Evolutionary conservation across 176 grass and related monocot genomes (phyloP).

Genomic region (Carex scoparia): DNA sequence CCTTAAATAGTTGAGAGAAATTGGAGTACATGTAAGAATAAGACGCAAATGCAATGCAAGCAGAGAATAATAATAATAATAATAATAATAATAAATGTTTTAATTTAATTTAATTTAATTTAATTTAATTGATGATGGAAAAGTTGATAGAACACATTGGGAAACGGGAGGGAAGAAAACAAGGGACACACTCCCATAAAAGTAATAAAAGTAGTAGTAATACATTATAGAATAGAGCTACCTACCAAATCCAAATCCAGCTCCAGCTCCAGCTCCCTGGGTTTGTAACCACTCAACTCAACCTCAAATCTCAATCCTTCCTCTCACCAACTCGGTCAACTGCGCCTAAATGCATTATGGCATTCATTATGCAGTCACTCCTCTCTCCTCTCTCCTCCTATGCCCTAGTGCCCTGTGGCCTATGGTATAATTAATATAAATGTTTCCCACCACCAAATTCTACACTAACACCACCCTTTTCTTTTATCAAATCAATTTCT

Average conservation of each 20-base stretch:
- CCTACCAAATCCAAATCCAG: conserved; percentile 47
- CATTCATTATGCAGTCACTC: too few species aligned
- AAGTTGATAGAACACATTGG: conserved; percentile 4
- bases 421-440: too few species aligned
- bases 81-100: not conserved
- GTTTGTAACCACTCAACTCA: conserved; percentile 39
- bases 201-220: not conserved
- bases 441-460: too few species aligned
- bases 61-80: not conserved
- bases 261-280: conserved; percentile 5
- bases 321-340: conserved; percentile 63
- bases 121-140: not conserved
- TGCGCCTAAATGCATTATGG: conserved; percentile 5
- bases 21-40: conserved; percentile 6
- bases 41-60: not conserved
- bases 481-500: too few species aligned
- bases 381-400: too few species aligned
- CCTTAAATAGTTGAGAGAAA: not conserved
- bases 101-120: not conserved
- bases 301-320: not conserved
- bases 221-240: not conserved
- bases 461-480: too few species aligned
- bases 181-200: conserved; percentile 37
- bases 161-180: conserved; percentile 25
- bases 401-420: too few species aligned